A percentile compares a stretch with the other conserved stretches of the same genome.
phyloP scores from a whole-genome alignment of 176 grass and related monocot species.

The Bromus sterilis region DNA sequence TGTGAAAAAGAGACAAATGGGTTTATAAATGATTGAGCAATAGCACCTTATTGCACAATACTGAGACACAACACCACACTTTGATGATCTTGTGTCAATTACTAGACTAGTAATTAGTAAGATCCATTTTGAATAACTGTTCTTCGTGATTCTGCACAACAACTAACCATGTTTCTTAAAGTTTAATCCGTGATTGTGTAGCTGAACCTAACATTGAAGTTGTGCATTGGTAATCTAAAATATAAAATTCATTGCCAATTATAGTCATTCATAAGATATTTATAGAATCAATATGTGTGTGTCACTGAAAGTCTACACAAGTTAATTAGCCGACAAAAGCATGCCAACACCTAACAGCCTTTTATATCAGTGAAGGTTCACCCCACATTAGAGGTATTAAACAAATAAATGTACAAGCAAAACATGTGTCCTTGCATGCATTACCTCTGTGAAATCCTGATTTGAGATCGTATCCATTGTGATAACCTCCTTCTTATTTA shows the following conservation, averaged over 20 bases:
- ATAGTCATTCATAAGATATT: neutral
- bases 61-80: neutral
- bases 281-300: neutral
- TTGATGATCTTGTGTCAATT: neutral
- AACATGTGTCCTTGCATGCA: neutral
- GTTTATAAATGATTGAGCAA: neutral
- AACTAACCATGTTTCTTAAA: neutral
- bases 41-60: neutral
- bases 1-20: neutral
- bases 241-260: neutral
- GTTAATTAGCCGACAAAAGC: slow-evolving; percentile 16
- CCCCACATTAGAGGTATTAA: neutral
- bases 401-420: neutral
- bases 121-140: neutral
- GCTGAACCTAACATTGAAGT: neutral
- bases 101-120: neutral
- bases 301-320: neutral
- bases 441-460: slow-evolving; percentile 94
- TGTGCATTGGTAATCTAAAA: neutral
- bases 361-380: neutral
- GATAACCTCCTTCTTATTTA: slow-evolving; percentile 84
- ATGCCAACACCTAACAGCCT: neutral
- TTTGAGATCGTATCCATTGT: slow-evolving; percentile 93
- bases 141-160: neutral
- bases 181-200: neutral